phyloP scores from a whole-genome alignment of 148 eudicot genomes.

The Camellia sinensis region DNA sequence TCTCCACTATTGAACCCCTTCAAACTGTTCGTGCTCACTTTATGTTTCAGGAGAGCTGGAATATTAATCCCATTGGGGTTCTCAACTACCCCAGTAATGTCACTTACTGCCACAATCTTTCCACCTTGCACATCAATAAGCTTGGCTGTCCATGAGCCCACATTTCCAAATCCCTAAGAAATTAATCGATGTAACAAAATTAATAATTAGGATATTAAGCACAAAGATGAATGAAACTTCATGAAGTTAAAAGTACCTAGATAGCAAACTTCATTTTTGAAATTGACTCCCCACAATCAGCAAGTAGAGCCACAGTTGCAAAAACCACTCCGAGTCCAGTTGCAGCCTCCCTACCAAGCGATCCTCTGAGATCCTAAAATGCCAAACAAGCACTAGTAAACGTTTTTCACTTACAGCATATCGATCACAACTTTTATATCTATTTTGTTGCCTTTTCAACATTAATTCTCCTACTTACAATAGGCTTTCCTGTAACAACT shows the following conservation, averaged over 20 bases:
- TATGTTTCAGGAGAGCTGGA: constrained; percentile 26
- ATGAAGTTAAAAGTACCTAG: constrained; percentile 19
- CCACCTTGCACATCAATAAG: constrained; percentile 52
- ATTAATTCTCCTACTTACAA: no score
- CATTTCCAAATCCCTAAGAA: constrained; percentile 47
- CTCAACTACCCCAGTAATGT: no score
- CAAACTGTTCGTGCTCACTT: constrained; percentile 29
- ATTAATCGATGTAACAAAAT: neutral
- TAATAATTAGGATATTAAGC: no score
- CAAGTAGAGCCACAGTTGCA: constrained; percentile 43
- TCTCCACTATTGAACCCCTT: constrained; percentile 33
- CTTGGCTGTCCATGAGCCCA: constrained; percentile 52
- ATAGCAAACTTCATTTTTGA: constrained; percentile 31
- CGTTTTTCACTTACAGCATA: neutral
- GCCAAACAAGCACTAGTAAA: neutral
- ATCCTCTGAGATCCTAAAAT: constrained; percentile 26
- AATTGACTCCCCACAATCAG: constrained; percentile 35
- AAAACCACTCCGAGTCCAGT: constrained; percentile 44
- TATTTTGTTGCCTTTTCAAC: neutral
- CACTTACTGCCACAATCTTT: no score
- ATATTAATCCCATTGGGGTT: constrained; percentile 36
- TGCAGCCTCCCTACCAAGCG: constrained; percentile 45
- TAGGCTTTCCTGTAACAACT: no score
- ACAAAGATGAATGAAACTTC: no score
- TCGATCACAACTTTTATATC: neutral